Evolutionary conservation across 2,329 filamentous ascomycete genomes (phyloP).

Genomic region (Stachybotrys elegans): DNA sequence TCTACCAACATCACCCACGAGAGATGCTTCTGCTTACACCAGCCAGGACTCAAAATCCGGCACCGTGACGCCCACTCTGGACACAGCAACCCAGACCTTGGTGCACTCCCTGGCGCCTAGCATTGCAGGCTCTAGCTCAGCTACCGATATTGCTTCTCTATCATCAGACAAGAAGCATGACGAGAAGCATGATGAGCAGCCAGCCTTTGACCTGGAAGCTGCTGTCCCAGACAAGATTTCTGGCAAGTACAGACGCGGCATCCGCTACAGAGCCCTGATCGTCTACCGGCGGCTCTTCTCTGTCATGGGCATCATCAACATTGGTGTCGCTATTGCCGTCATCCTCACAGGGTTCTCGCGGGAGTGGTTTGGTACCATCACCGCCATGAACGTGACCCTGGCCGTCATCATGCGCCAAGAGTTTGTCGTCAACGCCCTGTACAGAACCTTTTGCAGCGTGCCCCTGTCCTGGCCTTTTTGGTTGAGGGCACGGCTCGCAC

Average conservation of each 20-base stretch:
- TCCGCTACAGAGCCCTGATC: not conserved
- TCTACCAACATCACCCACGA: no score
- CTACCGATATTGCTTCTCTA: no score
- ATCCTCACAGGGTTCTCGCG: not conserved
- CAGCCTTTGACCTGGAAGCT: not conserved
- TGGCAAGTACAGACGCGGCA: not conserved
- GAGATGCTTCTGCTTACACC: no score
- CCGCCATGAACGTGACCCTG: slow-evolving; percentile 35
- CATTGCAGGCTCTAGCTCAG: no score
- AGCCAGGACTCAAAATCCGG: no score
- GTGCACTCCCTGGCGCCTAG: no score
- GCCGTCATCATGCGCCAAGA: slow-evolving; percentile 43
- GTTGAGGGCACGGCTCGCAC: slow-evolving; percentile 33
- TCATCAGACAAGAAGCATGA: no score
- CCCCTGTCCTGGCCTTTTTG: slow-evolving; percentile 33
- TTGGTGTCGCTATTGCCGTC: not conserved
- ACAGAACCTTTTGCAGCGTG: slow-evolving; percentile 30
- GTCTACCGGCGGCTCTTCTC: not conserved
- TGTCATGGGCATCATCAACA: not conserved
- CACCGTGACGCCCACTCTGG: no score
- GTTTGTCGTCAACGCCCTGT: slow-evolving; percentile 41
- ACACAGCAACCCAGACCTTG: no score
- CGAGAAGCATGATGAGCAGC: no score
- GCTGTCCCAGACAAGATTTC: not conserved
- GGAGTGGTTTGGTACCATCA: not conserved